These are phyloP conservation scores for Cucumis variabilis DNA, from an alignment of 331 rosid genomes.

Conservation along the genomic window DNA sequence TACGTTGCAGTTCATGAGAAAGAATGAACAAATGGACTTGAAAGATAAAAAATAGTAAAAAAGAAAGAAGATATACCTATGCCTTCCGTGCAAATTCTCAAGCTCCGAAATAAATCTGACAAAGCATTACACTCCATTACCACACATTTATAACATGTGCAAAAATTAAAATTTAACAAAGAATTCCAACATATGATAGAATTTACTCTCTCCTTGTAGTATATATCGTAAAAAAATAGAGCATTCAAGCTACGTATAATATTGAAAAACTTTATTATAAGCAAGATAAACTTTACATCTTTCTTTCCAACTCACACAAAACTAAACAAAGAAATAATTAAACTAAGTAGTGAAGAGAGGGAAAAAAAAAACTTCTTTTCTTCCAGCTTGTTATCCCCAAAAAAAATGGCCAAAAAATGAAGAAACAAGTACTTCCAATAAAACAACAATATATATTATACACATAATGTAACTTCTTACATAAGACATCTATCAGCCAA, in stretches of 20 bases:
- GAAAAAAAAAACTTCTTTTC: slow-evolving; percentile 65
- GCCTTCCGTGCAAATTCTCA: too few relatives aligned
- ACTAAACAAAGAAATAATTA: neutral
- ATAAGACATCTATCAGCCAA: too few relatives aligned
- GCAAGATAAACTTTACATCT: neutral
- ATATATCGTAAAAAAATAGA: neutral
- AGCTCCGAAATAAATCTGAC: too few relatives aligned
- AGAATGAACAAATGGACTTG: too few relatives aligned
- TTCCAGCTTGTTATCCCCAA: slow-evolving; percentile 85
- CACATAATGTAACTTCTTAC: too few relatives aligned
- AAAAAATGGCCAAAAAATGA: slow-evolving; percentile 77
- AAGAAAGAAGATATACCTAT: too few relatives aligned
- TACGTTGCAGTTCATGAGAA: too few relatives aligned
- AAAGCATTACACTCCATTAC: too few relatives aligned
- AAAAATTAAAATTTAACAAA: neutral
- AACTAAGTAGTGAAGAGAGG: neutral
- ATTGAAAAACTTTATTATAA: neutral
- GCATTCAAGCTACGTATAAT: neutral
- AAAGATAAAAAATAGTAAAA: too few relatives aligned
- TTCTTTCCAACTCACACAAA: neutral
- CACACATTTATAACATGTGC: too few relatives aligned
- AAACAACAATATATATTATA: too few relatives aligned
- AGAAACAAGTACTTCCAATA: too few relatives aligned
- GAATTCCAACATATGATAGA: neutral
- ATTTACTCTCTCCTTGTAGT: neutral